A percentile compares a stretch with the other conserved stretches of the same genome.
phyloP scores from a whole-genome alignment of 208 protist genomes.

The Spongospora subterranea region DNA sequence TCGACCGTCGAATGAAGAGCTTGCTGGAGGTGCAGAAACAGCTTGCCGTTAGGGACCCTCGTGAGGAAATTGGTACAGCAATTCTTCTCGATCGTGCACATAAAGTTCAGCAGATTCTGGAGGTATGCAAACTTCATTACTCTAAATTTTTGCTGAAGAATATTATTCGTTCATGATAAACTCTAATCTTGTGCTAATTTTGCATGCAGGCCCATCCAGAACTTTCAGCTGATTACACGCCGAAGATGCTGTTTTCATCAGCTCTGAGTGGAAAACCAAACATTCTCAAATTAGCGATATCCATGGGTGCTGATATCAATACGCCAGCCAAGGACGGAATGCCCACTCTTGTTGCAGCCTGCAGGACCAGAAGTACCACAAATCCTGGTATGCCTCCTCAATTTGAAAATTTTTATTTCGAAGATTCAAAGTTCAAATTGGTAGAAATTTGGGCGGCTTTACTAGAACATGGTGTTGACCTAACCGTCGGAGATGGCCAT shows the following conservation, averaged over 20 bases:
- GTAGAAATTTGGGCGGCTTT: conserved; percentile 18
- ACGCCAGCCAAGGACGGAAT: conserved; percentile 52
- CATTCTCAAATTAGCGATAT: conserved; percentile 21
- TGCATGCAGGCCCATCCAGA: background rate
- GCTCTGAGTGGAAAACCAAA: conserved; percentile 46
- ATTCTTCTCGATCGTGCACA: conserved; percentile 40
- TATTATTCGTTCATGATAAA: background rate
- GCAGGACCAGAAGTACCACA: conserved; percentile 2
- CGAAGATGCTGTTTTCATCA: background rate
- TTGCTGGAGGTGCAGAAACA: conserved; percentile 54
- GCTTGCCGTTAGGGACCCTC: background rate
- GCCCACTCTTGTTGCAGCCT: conserved; percentile 31
- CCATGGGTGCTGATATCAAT: conserved; percentile 48
- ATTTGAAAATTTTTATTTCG: background rate
- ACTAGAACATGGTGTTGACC: conserved; percentile 24
- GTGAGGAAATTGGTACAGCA: conserved; percentile 29
- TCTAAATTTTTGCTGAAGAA: too few relatives aligned
- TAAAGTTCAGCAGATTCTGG: conserved; percentile 53
- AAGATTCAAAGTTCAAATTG: background rate
- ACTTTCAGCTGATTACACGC: conserved; percentile 5
- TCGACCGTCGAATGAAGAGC: conserved; percentile 17
- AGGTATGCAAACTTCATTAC: too few relatives aligned
- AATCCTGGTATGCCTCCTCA: background rate
- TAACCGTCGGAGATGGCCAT: background rate
- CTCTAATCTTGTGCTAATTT: background rate